Evolutionary conservation across 2,329 filamentous ascomycete species (phyloP), one percentile per base, ranked within the genome.

Genomic region (Xylariaceae sp.): DNA sequence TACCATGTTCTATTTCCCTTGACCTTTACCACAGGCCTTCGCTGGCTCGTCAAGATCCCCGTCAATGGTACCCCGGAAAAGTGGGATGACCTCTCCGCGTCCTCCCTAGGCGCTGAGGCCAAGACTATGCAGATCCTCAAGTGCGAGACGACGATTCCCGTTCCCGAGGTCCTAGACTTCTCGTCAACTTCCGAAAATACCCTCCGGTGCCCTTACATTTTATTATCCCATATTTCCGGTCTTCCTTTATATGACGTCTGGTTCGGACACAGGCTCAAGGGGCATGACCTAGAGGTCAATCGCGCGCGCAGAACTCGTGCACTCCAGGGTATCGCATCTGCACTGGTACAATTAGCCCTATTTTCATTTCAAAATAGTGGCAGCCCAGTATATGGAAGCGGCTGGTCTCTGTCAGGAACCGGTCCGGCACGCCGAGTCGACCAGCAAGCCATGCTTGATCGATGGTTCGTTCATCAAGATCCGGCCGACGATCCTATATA

Each of bases 161-260:
- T 73, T 3, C 70, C 72, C n/a, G 53, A 68, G 3, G 65, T 71
- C 37, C 60, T 67, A 9, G 65, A 65, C 23, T 73, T 70, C 54
- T 63, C 61, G 6, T 43, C 61, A 3, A 67, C 67, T 4, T 54
- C 53, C 8, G 31, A 69, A 23, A 71, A 70, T 31, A 19, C 23
- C 31, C 57, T 71, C 21, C 24, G 46, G 24, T 63, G 65, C 41
- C 69, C 70, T 19, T 72, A 64, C 48, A 72, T 71, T 33, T 36
- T 69, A 8, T 65, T 72, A n/a, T n/a, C n/a, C n/a, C n/a, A n/a
- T n/a, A n/a, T n/a, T n/a, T n/a, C n/a, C n/a, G 69, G 67, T 12
- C 48, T 26, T 4, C 56, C 65, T 28, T 47, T 73, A 24, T 63
- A 71, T 21, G 58, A 69, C 21, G 53, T 69, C 43, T 72, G 69